Conservation (phyloP, 306 rosid genomes). For the Begonia peltatifolia region DNA sequence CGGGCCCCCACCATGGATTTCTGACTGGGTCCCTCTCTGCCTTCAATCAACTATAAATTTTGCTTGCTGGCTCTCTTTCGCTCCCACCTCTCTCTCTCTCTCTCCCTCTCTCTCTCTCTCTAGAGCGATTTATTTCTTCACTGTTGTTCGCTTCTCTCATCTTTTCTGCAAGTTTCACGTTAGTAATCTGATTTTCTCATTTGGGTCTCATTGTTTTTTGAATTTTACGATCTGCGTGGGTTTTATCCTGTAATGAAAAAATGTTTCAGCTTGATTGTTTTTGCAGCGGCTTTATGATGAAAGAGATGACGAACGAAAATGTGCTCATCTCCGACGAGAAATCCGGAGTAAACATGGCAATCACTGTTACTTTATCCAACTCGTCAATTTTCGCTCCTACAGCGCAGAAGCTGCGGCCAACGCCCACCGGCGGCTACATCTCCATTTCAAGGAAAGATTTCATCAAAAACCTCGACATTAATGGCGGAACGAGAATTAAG, state of each 20-base stretch:
- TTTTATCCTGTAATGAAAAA: background rate
- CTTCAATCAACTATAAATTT: conserved; percentile 41
- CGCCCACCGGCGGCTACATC: conserved; percentile 30
- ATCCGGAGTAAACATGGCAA: conserved; percentile 24
- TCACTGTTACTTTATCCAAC: conserved; percentile 17
- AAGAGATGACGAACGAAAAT: conserved; percentile 65
- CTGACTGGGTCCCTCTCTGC: conserved; percentile 1
- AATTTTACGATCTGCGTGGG: too few species aligned
- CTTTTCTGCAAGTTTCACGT: background rate
- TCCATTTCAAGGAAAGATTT: conserved; percentile 24
- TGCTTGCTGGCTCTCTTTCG: background rate
- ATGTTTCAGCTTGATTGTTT: background rate
- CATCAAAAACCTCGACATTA: too few species aligned
- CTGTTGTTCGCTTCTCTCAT: conserved; percentile 2
- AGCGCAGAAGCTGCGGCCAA: conserved; percentile 36
- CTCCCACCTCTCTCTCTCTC: too few species aligned
- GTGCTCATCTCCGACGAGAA: conserved; percentile 30
- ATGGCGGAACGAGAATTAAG: conserved; percentile 46
- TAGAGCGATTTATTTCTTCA: background rate
- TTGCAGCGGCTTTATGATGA: background rate
- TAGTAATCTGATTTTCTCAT: background rate
- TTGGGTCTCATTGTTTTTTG: conserved; percentile 4
- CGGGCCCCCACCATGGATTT: conserved; percentile 20
- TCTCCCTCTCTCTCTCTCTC: background rate
- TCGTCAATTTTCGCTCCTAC: conserved; percentile 24